Percentiles rank a stretch among this genome's conserved stretches.
Conservation (phyloP, 352 stramenopile species). For the Globisporangium echinulatum region DNA sequence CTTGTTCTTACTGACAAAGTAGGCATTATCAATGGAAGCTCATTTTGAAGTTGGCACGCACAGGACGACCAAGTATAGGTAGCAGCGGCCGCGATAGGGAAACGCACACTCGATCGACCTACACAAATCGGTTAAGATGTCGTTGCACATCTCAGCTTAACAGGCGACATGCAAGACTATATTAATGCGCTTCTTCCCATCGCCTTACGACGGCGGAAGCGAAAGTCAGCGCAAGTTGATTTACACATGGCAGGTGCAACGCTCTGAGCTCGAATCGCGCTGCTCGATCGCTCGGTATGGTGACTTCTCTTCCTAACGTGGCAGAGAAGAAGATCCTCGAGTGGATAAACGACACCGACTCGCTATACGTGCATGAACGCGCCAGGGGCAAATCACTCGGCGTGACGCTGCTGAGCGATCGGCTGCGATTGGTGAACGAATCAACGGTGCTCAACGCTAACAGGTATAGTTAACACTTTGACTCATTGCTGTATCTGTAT, state of each 20-base stretch:
- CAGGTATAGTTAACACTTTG: background rate
- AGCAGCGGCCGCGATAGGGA: background rate
- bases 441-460: background rate
- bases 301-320: background rate
- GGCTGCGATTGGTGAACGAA: background rate
- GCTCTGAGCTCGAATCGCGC: too few species aligned
- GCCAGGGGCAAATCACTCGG: background rate
- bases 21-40: too few species aligned
- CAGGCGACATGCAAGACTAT: background rate
- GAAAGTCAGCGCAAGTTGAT: background rate
- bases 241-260: background rate
- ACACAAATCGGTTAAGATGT: background rate
- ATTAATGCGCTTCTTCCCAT: background rate
- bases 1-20: too few species aligned
- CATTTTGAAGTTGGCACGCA: background rate
- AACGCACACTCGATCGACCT: background rate
- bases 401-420: background rate
- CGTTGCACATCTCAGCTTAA: background rate
- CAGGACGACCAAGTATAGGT: background rate
- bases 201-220: background rate
- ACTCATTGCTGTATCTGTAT: background rate
- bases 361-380: background rate
- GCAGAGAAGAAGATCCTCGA: background rate
- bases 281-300: background rate
- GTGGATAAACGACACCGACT: background rate